Conservation (phyloP, 2,329 filamentous ascomycete species). For the Epichloe coenophiala region DNA sequence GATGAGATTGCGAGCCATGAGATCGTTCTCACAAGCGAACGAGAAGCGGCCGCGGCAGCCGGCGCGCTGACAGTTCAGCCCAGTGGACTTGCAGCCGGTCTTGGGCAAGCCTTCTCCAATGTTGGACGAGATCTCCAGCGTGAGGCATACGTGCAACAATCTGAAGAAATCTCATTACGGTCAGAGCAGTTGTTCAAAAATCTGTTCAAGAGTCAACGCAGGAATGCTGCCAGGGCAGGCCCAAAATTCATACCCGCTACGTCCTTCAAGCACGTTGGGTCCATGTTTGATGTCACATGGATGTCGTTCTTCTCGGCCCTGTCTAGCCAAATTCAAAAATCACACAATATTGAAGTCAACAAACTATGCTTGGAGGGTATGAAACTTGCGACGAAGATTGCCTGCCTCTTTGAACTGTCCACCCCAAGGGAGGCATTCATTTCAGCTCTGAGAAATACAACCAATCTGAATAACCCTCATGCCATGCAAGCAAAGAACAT, state of each 20-base stretch:
- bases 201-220: slow-evolving; percentile 76
- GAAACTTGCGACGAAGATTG: slow-evolving; percentile 83
- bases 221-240: slow-evolving; percentile 56
- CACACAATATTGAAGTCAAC: slow-evolving; percentile 84
- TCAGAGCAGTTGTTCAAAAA: slow-evolving; percentile 84
- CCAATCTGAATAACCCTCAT: slow-evolving; percentile 87
- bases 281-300: slow-evolving; percentile 98
- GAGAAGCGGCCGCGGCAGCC: slow-evolving; percentile 72
- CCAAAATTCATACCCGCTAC: slow-evolving; percentile 81
- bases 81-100: slow-evolving; percentile 57
- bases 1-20: slow-evolving; percentile 87
- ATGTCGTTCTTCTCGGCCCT: slow-evolving; percentile 97
- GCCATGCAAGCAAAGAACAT: slow-evolving; percentile 95
- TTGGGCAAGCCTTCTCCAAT: slow-evolving; percentile 81
- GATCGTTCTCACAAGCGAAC: slow-evolving; percentile 87
- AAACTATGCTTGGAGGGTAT: slow-evolving; percentile 89
- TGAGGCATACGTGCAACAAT: slow-evolving; percentile 88
- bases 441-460: slow-evolving; percentile 80
- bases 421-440: slow-evolving; percentile 97
- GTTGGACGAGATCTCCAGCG: slow-evolving; percentile 83
- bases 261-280: slow-evolving; percentile 86
- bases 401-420: slow-evolving; percentile 83
- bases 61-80: slow-evolving; percentile 47
- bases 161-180: slow-evolving; percentile 70
- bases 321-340: slow-evolving; percentile 85